A percentile compares a stretch with the other conserved stretches of the same genome.
Conservation (phyloP, 768 basidiomycete genomes). For the Amyloporia xantha region DNA sequence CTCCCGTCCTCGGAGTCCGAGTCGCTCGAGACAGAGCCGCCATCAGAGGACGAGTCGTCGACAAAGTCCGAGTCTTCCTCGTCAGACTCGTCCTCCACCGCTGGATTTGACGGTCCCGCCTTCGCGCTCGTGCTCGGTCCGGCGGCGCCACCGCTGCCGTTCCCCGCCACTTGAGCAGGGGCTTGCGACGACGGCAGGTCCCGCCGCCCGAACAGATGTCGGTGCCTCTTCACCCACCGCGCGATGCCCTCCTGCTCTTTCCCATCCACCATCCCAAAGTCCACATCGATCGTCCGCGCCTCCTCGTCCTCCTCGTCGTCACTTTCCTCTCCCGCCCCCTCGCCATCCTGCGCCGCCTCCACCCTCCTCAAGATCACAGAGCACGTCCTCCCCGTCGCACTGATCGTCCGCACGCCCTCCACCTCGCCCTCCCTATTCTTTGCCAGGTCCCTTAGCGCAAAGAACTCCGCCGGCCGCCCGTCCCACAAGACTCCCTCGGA, state of each 20-base stretch:
- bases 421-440: slow-evolving; percentile 37
- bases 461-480: slow-evolving; percentile 73
- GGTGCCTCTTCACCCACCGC: slow-evolving; percentile 56
- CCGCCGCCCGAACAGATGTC: slow-evolving; percentile 45
- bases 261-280: slow-evolving; percentile 68
- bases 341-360: background rate
- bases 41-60: slow-evolving; percentile 10
- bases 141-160: slow-evolving; percentile 3
- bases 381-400: slow-evolving; percentile 62
- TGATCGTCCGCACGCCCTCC: slow-evolving; percentile 38
- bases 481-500: slow-evolving; percentile 65
- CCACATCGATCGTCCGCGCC: slow-evolving; percentile 49
- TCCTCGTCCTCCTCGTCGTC: slow-evolving; percentile 32
- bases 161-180: background rate
- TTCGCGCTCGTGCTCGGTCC: slow-evolving; percentile 10
- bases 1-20: slow-evolving; percentile 11
- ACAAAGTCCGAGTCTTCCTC: slow-evolving; percentile 29
- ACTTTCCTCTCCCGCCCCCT: background rate
- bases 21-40: slow-evolving; percentile 2
- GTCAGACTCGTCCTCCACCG: slow-evolving; percentile 21
- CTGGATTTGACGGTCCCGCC: slow-evolving; percentile 9
- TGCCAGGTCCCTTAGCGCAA: slow-evolving; percentile 53
- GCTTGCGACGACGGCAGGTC: background rate
- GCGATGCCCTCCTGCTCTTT: slow-evolving; percentile 59
- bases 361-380: slow-evolving; percentile 42